phyloP scores from a whole-genome alignment of 306 rosid species.

The Quercus aquifolioides region DNA sequence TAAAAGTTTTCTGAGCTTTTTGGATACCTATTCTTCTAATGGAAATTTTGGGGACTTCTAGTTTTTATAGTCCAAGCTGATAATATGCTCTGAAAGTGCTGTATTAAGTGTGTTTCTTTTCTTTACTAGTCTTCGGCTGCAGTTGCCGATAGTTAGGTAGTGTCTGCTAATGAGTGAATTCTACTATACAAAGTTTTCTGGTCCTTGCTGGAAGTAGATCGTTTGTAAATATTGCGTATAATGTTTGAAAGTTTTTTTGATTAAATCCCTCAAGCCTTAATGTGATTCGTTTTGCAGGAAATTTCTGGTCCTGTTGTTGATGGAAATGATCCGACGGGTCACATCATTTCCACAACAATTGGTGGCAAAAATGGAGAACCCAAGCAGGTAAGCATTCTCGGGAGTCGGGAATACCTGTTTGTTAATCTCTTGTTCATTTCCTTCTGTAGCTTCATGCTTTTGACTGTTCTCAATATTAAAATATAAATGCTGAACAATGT shows the following conservation, averaged over 20 bases:
- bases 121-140: too few relatives aligned
- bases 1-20: background rate
- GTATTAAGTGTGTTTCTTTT: background rate
- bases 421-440: background rate
- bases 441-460: slow-evolving; percentile 2
- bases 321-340: slow-evolving; percentile 88
- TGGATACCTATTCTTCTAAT: background rate
- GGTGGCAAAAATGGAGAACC: slow-evolving; percentile 98
- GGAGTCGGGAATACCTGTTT: slow-evolving; percentile 17
- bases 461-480: background rate
- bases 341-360: slow-evolving; percentile 86
- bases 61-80: background rate
- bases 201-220: background rate
- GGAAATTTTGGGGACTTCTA: background rate
- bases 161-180: background rate
- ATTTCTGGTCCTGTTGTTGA: slow-evolving; percentile 70
- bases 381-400: slow-evolving; percentile 58
- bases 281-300: slow-evolving; percentile 53
- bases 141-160: background rate
- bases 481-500: background rate
- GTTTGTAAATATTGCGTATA: background rate
- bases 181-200: background rate
- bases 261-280: background rate
- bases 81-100: background rate
- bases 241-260: background rate